phyloP scores from a whole-genome alignment of 768 basidiomycete genomes.

The Xerocomellus intermedius region DNA sequence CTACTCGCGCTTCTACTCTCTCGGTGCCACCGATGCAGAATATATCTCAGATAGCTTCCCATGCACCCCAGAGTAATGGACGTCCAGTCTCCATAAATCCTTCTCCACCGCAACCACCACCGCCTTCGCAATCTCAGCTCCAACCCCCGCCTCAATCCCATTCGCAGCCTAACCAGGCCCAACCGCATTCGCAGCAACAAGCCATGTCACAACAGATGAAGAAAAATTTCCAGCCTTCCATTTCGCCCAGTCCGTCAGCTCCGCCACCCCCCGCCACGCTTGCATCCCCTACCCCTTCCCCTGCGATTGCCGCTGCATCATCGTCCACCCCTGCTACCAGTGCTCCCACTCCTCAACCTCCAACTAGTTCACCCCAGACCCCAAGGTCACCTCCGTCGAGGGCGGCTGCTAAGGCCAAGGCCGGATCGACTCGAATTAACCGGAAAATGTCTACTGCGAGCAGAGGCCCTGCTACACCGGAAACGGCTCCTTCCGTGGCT shows the following conservation, averaged over 20 bases:
- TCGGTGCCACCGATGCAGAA: conserved; percentile 21
- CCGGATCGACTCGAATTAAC: conserved; percentile 16
- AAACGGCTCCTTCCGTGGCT: conserved; percentile 30
- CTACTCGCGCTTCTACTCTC: conserved; percentile 11
- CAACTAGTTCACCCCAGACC: conserved; percentile 57
- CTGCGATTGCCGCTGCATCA: conserved; percentile 37
- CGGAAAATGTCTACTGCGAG: conserved; percentile 34
- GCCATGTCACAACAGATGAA: conserved; percentile 9
- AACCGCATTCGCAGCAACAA: conserved; percentile 5
- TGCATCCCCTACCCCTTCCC: conserved; percentile 44
- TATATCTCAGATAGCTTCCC: conserved; percentile 17
- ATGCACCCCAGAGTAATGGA: conserved; percentile 26
- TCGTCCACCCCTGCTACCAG: conserved; percentile 52
- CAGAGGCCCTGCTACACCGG: conserved; percentile 34
- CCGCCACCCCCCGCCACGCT: conserved; percentile 11
- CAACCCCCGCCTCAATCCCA: conserved; percentile 11
- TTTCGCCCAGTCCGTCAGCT: conserved; percentile 25
- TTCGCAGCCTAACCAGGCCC: conserved; percentile 5
- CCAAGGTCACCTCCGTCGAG: conserved; percentile 73
- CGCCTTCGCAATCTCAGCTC: conserved; percentile 10
- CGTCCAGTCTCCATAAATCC: conserved; percentile 33
- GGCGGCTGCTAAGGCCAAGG: conserved; percentile 46
- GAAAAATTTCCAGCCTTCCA: conserved; percentile 16
- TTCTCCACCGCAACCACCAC: conserved; percentile 12
- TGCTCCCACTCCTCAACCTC: conserved; percentile 39